These are phyloP conservation scores for Aspergillus fischeri DNA, from an alignment of 2,329 filamentous ascomycete genomes.

Conservation along the genomic window DNA sequence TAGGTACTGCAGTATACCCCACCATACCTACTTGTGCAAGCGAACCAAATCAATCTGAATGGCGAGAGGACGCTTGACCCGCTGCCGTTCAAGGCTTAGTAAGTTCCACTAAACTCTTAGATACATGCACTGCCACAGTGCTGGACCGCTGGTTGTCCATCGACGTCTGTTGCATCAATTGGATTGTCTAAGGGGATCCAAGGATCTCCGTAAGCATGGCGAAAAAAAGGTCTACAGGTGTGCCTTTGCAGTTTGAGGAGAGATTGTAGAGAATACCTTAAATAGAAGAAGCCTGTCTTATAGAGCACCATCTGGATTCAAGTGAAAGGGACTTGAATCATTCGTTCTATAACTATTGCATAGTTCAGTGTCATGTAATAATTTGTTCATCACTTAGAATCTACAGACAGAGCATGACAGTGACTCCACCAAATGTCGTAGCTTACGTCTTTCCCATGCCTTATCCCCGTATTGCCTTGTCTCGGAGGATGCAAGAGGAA, in stretches of 20 bases:
- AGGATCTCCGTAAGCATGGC: constrained; percentile 5
- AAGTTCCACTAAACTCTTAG: constrained; percentile 16
- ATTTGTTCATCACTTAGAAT: background rate
- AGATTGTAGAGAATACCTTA: background rate
- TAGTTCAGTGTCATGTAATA: too few species aligned
- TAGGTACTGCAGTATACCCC: background rate
- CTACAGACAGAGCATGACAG: background rate
- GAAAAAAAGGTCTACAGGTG: background rate
- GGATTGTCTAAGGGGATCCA: constrained; percentile 5
- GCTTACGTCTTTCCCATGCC: background rate
- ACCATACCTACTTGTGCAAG: background rate
- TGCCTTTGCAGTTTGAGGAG: background rate
- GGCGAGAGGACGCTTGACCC: constrained; percentile 15
- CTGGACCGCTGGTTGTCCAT: constrained; percentile 4
- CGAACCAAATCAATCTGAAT: constrained; percentile 4
- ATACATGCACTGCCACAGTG: constrained; percentile 26
- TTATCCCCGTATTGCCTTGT: background rate
- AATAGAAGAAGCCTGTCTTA: too few species aligned
- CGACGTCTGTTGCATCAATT: constrained; percentile 15
- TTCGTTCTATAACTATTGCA: too few species aligned
- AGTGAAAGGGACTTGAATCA: too few species aligned
- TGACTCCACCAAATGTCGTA: background rate
- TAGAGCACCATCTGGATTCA: too few species aligned
- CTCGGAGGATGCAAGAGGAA: background rate
- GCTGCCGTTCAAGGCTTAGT: constrained; percentile 15